These are phyloP conservation scores for Boletus rubropictus DNA, from an alignment of 768 basidiomycete species.

Conservation along the genomic window DNA sequence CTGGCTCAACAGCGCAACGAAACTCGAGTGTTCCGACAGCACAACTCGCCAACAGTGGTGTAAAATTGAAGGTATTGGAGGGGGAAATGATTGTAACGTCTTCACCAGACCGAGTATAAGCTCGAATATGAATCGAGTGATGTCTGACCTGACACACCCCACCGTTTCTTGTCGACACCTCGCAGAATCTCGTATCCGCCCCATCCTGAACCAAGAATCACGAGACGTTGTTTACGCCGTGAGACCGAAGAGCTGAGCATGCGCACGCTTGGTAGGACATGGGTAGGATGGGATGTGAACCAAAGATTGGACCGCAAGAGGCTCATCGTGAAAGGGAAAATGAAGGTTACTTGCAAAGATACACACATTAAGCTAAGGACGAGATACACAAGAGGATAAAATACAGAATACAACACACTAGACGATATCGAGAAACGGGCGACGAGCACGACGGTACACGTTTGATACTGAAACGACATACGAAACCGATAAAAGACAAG, in stretches of 20 bases:
- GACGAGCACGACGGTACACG: too few species aligned
- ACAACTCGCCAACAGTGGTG: conserved; percentile 47
- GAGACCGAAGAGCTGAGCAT: conserved; percentile 36
- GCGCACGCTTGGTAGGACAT: conserved; percentile 18
- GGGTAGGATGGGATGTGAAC: neutral
- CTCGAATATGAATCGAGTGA: neutral
- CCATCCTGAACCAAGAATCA: conserved; percentile 75
- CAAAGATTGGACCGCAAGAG: conserved; percentile 9
- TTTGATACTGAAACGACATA: too few species aligned
- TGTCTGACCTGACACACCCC: conserved; percentile 43
- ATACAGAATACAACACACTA: too few species aligned
- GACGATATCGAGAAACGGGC: too few species aligned
- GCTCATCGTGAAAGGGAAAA: conserved; percentile 11
- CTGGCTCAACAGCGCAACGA: conserved; percentile 74
- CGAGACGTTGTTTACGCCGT: conserved; percentile 39
- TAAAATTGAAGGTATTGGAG: conserved; percentile 39
- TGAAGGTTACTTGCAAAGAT: too few species aligned
- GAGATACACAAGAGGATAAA: too few species aligned
- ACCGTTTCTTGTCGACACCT: conserved; percentile 63
- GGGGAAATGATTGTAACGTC: conserved; percentile 67
- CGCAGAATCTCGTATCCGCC: conserved; percentile 68
- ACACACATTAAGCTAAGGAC: too few species aligned
- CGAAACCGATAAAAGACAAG: too few species aligned
- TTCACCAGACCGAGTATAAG: conserved; percentile 23
- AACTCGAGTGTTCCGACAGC: conserved; percentile 84